These are phyloP conservation scores for Rosa chinensis DNA, from an alignment of 306 rosid genomes.

Conservation along the genomic window DNA sequence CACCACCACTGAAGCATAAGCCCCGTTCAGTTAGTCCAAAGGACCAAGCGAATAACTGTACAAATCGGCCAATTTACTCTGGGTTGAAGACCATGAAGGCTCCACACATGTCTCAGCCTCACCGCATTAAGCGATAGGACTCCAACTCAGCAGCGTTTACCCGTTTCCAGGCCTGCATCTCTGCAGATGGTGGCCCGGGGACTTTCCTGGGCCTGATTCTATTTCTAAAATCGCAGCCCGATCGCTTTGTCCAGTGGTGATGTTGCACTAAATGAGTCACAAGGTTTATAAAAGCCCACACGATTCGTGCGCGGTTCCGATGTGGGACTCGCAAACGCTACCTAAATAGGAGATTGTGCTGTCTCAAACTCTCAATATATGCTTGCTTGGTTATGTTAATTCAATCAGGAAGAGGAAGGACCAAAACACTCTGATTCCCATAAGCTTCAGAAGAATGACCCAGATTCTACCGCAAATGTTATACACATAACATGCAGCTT, in stretches of 20 bases:
- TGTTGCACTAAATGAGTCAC: accelerated
- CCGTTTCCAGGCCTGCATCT: slow-evolving; percentile 18
- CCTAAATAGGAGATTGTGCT: too few species aligned
- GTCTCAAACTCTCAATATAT: too few species aligned
- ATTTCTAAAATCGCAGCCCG: background rate
- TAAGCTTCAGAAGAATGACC: too few species aligned
- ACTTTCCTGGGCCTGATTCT: slow-evolving; percentile 4
- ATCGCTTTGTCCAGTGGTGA: background rate
- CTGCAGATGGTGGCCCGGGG: slow-evolving; percentile 14
- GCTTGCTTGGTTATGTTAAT: too few species aligned
- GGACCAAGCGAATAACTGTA: slow-evolving; percentile 8
- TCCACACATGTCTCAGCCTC: slow-evolving; percentile 21
- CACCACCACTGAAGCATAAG: background rate
- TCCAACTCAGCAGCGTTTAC: background rate
- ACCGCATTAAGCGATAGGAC: background rate
- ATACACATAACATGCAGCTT: too few species aligned
- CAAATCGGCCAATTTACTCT: slow-evolving; percentile 10
- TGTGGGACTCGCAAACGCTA: too few species aligned
- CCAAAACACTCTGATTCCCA: too few species aligned
- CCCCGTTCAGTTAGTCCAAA: slow-evolving; percentile 9
- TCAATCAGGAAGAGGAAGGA: too few species aligned
- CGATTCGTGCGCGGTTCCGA: too few species aligned
- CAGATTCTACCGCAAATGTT: too few species aligned
- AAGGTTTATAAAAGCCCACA: background rate
- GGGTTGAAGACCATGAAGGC: background rate